Evolutionary conservation across 495 filamentous ascomycete species (phyloP), one percentile per base, ranked within the genome.

Genomic region (Penicillium paxilli): DNA sequence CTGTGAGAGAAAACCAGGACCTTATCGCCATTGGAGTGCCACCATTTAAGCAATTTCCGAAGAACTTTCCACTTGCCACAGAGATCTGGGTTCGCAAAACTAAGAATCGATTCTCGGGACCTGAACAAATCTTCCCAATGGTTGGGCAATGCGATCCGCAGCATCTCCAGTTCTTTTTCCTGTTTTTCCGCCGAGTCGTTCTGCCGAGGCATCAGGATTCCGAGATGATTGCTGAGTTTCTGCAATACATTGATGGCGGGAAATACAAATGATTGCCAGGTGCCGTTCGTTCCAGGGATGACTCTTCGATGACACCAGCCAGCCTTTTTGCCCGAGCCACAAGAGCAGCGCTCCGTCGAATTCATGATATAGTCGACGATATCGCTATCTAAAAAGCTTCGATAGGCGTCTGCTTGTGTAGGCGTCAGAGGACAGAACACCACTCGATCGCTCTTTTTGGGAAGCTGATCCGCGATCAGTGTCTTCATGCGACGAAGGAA

Each of bases 61-160:
- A 98, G 75, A 16, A 98, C 83, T 69, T 92, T 92, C 94, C 94
- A 98, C 70, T 98, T 98, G 3, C 94, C 94, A 63, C 94, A 98
- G 59, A 93, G 96, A 47, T 96, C 89, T 0, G 90, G 88, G 54
- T 96, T 93, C 16, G 92, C 85, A 57, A 88, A 91, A 65, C 87
- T 91, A 33, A 89, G 69, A 48, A 98, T 85, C 0, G 83, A 89
- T 47, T 97, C 90, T 50, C 89, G 81, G 19, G 84, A 84, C 10
- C 74, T 73, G 60, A 90, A 95, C 2, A 97, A 79, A 12, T 85
- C 74, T 57, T 86, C 75, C 92, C 92, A 98, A 16, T 80, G 70
- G 35, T 88, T 71, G 0, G 94, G 94, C 0, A 92, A 67, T 24
- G 89, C 88, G 5, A 83, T 80, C 64, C 92, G 79, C 12, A 98